phyloP scores from a whole-genome alignment of 2,329 filamentous ascomycete species.

The Coniochaeta sp. region DNA sequence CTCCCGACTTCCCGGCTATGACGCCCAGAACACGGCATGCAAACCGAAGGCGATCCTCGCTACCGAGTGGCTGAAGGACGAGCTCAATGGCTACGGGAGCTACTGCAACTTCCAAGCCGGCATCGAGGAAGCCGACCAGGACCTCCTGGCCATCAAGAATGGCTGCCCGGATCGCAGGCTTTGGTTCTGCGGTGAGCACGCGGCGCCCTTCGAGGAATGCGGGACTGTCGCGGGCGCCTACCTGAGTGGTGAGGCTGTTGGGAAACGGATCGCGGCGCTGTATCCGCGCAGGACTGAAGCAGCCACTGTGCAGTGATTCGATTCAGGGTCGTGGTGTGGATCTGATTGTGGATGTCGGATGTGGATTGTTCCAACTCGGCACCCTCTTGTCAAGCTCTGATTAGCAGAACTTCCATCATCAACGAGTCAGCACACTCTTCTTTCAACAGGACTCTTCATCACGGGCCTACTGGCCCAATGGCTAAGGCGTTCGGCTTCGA shows the following conservation, averaged over 20 bases:
- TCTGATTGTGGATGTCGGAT: no score
- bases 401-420: no score
- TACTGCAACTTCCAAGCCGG: constrained; percentile 63
- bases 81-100: constrained; percentile 58
- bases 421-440: no score
- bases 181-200: constrained; percentile 65
- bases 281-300: no score
- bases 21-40: constrained; percentile 34
- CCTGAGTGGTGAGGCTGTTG: constrained; percentile 48
- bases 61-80: constrained; percentile 60
- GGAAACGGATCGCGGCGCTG: background rate
- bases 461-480: background rate
- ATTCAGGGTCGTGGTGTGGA: no score
- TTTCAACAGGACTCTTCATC: background rate
- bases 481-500: background rate
- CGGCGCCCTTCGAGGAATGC: constrained; percentile 57
- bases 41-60: constrained; percentile 47
- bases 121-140: constrained; percentile 43
- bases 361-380: no score
- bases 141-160: constrained; percentile 42
- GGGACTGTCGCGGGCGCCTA: constrained; percentile 60
- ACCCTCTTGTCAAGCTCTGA: no score
- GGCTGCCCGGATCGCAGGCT: constrained; percentile 44
- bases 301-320: no score
- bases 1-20: constrained; percentile 54